These are phyloP conservation scores for Kondoa malvinella DNA, from an alignment of 768 basidiomycete species.

Conservation along the genomic window DNA sequence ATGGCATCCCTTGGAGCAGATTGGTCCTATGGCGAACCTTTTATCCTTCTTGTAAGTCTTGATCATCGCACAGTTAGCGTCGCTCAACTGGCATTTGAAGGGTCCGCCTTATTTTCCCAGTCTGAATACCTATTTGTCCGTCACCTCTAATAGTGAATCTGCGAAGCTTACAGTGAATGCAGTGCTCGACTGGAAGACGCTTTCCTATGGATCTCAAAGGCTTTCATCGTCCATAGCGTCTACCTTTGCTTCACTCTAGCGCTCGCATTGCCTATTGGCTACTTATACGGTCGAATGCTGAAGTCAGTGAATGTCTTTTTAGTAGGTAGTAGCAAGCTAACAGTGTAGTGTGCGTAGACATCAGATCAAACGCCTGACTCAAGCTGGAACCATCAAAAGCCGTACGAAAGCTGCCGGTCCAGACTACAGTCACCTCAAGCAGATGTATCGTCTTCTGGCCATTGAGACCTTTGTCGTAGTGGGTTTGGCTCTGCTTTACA, in stretches of 20 bases:
- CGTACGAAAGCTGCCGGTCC: neutral
- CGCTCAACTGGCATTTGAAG: too few relatives aligned
- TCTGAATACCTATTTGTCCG: neutral
- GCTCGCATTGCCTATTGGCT: neutral
- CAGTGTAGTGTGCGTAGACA: neutral
- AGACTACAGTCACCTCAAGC: neutral
- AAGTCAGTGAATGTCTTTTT: neutral
- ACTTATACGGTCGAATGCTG: neutral
- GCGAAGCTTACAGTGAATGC: neutral
- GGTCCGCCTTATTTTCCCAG: neutral
- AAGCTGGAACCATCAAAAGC: neutral
- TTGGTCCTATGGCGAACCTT: too few relatives aligned
- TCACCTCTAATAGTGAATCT: neutral
- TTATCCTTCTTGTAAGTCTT: too few relatives aligned
- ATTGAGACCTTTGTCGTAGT: neutral
- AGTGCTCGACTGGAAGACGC: neutral
- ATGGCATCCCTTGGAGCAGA: too few relatives aligned
- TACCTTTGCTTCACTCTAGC: neutral
- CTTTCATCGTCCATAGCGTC: neutral
- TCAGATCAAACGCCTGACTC: neutral
- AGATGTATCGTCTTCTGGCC: neutral
- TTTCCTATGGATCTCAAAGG: neutral
- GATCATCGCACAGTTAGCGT: too few relatives aligned
- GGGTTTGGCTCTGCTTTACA: neutral
- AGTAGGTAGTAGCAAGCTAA: neutral